Evolutionary conservation across 352 stramenopile species (phyloP), one percentile per base, ranked within the genome.

Genomic region (Phytopythium aichiense): DNA sequence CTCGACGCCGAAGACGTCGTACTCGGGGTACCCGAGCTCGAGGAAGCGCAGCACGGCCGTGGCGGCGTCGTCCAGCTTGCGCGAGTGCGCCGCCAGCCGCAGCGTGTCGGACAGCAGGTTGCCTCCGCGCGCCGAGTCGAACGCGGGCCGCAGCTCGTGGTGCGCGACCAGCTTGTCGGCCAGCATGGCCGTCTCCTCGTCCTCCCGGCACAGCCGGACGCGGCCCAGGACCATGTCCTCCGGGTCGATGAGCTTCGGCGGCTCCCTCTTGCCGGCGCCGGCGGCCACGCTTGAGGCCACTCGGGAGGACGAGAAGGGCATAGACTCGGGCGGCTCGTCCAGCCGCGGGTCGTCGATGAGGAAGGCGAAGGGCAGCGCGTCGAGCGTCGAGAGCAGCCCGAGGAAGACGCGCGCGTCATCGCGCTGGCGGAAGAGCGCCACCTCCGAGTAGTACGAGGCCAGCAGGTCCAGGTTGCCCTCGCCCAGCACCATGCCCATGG

Each of bases 21-120:
- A 94, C 60, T 92, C 83, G 0, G 85, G 85, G 61, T 92, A 91
- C 7, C 85, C 83, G n/a, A 94, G 69, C 61, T 94, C 85, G 42
- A 94, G 63, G 73, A 94, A 91, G 2, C 80, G 83, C 48, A 94
- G 73, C 38, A 94, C 83, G 7, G 81, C 81, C 56, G 74, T 80
- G 0, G 74, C 79, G 0, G 85, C 83, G 50, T 92, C 85, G 58
- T 92, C 84, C 49, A 94, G 65, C 20, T 77, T 79, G 58, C 91
- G 79, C 9, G 77, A 79, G 12, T 81, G 72, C 35, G 76, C 70
- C 0, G 82, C 82, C 51, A 87, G 70, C 55, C 72, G 75, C 53
- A 92, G 70, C 12, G 81, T 87, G 11, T 92, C 81, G 0, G 78
- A 85, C n/a, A 93, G 74, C 25, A 81, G 78, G 48, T 93, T 93